Evolutionary conservation across 2,329 filamentous ascomycete genomes (phyloP).

Genomic region (Emmonsiellopsis sp.): DNA sequence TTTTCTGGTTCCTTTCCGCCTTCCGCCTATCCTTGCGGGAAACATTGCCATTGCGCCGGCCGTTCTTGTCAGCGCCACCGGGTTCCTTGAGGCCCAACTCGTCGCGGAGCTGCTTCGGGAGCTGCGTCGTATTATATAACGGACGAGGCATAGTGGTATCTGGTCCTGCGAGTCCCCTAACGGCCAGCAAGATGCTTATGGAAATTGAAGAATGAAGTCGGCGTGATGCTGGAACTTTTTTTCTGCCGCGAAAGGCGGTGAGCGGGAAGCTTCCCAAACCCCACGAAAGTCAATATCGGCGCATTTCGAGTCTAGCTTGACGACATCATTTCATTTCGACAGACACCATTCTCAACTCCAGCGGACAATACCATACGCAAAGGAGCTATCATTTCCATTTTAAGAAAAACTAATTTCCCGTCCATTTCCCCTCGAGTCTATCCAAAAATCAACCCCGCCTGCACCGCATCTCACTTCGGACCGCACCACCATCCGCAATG

Average conservation of each 20-base stretch:
- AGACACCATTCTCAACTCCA: too few relatives aligned
- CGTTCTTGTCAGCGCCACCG: slow-evolving; percentile 22
- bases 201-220: background rate
- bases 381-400: too few relatives aligned
- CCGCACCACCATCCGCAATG: background rate
- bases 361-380: too few relatives aligned
- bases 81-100: slow-evolving; percentile 32
- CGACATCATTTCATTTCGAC: background rate
- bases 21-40: slow-evolving; percentile 58
- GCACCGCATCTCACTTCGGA: background rate
- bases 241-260: slow-evolving; percentile 3
- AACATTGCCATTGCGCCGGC: slow-evolving; percentile 10
- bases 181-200: background rate
- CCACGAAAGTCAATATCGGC: background rate
- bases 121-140: slow-evolving; percentile 31
- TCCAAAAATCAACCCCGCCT: background rate
- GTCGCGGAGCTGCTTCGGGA: slow-evolving; percentile 29
- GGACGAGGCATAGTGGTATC: slow-evolving; percentile 24
- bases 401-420: background rate
- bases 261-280: background rate
- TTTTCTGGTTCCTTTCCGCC: slow-evolving; percentile 54
- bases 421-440: background rate
- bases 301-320: background rate
- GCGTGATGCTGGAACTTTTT: background rate
- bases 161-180: slow-evolving; percentile 6